Base-by-base conservation (phyloP, 2,329 filamentous ascomycete species). In the Clonostachys byssicola region DNA sequence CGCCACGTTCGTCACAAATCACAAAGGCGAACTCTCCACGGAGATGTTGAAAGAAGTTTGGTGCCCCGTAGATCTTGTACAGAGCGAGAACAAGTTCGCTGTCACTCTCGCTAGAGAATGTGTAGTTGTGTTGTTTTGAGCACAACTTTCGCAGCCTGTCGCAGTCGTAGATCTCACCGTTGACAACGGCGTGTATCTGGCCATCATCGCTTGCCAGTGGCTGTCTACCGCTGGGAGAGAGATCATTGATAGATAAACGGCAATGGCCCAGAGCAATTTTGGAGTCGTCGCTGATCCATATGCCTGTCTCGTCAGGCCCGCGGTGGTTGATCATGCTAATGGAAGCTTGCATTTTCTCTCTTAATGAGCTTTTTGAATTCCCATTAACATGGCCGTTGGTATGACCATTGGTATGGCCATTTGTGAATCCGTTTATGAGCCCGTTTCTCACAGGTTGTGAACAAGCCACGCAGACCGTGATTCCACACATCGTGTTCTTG, bases 121-220 rank as follows among this genome's bases (percentile, higher is more conserved):
- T 43, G 56, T 77, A 77, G 10, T 57, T 54, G 43, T 62, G 62
- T 3, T 65, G 49, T 3, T 56, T 48, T n/a, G 54, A 47, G 17
- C 72, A 58, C 12, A 66, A 54, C 7, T 52, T 53, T 20, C 74
- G 67, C 12, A 77, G 64, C 12, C 59, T 54, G 43, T 78, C 73
- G 48, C 73, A 66, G 53, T 77, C 74, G 56, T 83, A 83, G n/a
- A 83, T 66, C 56, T 82, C 78, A 30, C 80, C 78, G 49, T 80
- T 81, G 20, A 82, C 74, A n/a, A 82, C 71, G 2, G 76, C 77
- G 55, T 81, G 77, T 16, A 82, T 63, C 2, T 52, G 51, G 17
- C 60, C 57, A 14, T 67, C 59, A 10, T 54, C 48, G 51, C 64
- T 61, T 46, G 71, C 66, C 42, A 75, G 58, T 3, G 77, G 77